phyloP scores from a whole-genome alignment of 306 rosid genomes.

The Vigna trinervia region DNA sequence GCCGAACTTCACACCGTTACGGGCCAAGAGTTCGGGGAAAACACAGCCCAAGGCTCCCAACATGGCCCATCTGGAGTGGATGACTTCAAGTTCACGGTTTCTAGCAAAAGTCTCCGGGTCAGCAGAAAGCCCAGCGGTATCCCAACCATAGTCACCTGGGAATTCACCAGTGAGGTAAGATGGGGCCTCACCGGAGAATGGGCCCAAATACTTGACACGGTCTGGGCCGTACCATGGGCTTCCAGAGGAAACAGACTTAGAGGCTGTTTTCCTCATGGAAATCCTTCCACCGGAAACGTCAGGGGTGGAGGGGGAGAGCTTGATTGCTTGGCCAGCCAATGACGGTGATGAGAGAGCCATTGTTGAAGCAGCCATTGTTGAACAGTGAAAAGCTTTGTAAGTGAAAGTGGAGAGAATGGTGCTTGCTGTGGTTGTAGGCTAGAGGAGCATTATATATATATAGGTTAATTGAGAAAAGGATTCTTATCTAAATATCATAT shows the following conservation, averaged over 20 bases:
- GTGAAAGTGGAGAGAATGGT: conserved; percentile 5
- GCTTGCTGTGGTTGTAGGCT: not conserved
- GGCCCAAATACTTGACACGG: conserved; percentile 15
- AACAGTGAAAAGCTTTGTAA: not conserved
- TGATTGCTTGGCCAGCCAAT: conserved; percentile 9
- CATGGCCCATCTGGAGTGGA: conserved; percentile 45
- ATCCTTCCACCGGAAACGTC: conserved; percentile 1
- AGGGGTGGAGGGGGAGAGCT: not conserved
- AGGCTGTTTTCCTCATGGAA: not conserved
- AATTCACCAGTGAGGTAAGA: conserved; percentile 37
- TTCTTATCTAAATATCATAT: conserved; percentile 34
- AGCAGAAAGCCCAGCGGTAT: conserved; percentile 41
- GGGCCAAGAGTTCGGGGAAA: conserved; percentile 39
- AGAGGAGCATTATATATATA: conserved; percentile 1
- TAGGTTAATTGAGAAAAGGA: not conserved
- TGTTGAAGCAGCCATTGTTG: not conserved
- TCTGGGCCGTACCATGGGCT: too few species aligned
- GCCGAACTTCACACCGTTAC: conserved; percentile 32
- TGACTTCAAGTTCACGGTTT: conserved; percentile 39
- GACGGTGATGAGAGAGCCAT: conserved; percentile 46
- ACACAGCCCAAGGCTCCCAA: conserved; percentile 36
- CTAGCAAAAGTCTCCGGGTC: conserved; percentile 42
- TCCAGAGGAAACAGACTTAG: not conserved
- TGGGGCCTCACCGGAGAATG: conserved; percentile 32
- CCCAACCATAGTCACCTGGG: conserved; percentile 43